phyloP scores from a whole-genome alignment of 2,329 filamentous ascomycete species.

The Diaporthe citri region DNA sequence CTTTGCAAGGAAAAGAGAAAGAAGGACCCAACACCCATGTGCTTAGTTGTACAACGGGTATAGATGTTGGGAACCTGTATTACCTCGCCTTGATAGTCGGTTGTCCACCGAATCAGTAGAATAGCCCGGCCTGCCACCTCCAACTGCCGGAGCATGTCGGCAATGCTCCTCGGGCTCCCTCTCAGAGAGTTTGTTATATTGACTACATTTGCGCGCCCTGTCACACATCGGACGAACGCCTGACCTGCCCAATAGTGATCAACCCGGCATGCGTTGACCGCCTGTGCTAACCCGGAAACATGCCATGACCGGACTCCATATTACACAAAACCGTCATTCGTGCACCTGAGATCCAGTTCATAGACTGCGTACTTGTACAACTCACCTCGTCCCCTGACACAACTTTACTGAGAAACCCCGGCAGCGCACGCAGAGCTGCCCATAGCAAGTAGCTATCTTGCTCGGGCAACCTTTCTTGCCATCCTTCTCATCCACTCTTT shows the following conservation, averaged over 20 bases:
- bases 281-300: not conserved
- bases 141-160: constrained; percentile 17
- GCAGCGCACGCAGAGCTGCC: not conserved
- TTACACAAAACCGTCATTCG: not conserved
- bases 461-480: not conserved
- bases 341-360: not conserved
- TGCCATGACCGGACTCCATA: not conserved
- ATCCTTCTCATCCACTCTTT: not conserved
- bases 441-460: not conserved
- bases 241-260: no score
- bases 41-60: not conserved
- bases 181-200: not conserved
- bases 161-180: constrained; percentile 5
- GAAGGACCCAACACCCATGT: not conserved
- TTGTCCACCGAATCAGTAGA: not conserved
- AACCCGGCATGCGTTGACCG: not conserved
- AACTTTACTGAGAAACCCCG: not conserved
- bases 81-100: not conserved
- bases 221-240: not conserved
- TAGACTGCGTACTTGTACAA: not conserved
- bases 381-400: not conserved
- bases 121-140: not conserved
- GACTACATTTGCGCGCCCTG: not conserved
- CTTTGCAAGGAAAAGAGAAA: not conserved
- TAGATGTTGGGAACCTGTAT: not conserved